phyloP scores from a whole-genome alignment of 805 yeast genomes.

The Teunomyces atbi region DNA sequence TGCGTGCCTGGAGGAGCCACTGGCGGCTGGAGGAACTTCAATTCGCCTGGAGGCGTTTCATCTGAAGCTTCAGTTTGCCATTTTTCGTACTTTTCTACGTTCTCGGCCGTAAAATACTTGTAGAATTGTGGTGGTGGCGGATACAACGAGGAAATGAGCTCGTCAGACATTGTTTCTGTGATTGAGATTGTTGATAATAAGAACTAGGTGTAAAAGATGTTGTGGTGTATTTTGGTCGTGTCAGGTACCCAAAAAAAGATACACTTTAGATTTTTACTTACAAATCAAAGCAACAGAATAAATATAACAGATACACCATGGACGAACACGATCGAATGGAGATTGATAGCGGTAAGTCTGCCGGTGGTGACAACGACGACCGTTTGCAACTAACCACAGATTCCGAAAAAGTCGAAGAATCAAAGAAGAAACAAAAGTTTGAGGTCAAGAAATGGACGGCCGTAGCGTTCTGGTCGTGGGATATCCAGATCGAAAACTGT shows the following conservation, averaged over 20 bases:
- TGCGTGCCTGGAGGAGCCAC: slow-evolving; percentile 56
- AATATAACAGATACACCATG: slow-evolving; percentile 7
- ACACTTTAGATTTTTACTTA: not conserved
- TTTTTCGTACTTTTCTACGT: slow-evolving; percentile 44
- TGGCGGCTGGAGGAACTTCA: slow-evolving; percentile 66
- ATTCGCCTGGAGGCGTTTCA: slow-evolving; percentile 38
- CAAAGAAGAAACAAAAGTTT: slow-evolving; percentile 48
- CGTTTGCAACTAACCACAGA: slow-evolving; percentile 17
- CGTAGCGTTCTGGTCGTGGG: slow-evolving; percentile 99
- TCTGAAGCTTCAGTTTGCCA: slow-evolving; percentile 15
- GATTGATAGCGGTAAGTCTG: slow-evolving; percentile 26
- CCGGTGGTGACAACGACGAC: not conserved
- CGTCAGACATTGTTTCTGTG: slow-evolving; percentile 17
- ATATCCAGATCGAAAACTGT: slow-evolving; percentile 90
- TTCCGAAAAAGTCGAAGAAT: slow-evolving; percentile 16
- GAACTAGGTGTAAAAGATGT: not conserved
- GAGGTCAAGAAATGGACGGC: slow-evolving; percentile 98
- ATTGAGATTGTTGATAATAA: not conserved
- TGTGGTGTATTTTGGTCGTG: not conserved
- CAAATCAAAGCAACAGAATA: slow-evolving; percentile 1
- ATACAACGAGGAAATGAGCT: slow-evolving; percentile 63
- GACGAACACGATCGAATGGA: slow-evolving; percentile 29
- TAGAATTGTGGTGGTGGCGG: slow-evolving; percentile 94
- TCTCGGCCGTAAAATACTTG: slow-evolving; percentile 69
- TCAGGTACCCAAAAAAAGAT: not conserved